A percentile compares a stretch with the other conserved stretches of the same genome.
phyloP scores from a whole-genome alignment of 2,329 filamentous ascomycete genomes.

The Trichophyton schoenleinii region DNA sequence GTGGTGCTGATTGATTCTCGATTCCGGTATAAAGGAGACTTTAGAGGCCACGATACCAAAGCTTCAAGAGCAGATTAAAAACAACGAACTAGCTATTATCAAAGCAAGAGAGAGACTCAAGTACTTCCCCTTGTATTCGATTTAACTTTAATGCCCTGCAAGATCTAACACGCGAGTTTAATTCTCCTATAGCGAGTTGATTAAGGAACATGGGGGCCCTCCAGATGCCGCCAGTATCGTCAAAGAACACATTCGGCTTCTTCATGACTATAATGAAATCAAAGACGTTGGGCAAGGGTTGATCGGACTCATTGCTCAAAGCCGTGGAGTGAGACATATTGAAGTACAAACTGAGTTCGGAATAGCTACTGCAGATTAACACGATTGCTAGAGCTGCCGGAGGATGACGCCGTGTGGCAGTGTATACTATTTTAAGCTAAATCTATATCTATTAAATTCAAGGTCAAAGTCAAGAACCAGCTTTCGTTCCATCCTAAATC shows the following conservation, averaged over 20 bases:
- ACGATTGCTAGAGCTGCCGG: slow-evolving; percentile 1
- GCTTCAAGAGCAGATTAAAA: slow-evolving; percentile 33
- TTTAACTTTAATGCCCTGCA: not conserved
- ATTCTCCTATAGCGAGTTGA: slow-evolving; percentile 2
- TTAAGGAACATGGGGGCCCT: not conserved
- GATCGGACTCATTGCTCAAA: slow-evolving; percentile 55
- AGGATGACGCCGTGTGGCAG: not conserved
- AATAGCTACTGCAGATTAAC: slow-evolving; percentile 25
- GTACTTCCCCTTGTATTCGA: slow-evolving; percentile 14
- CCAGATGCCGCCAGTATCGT: slow-evolving; percentile 42
- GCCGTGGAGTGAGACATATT: slow-evolving; percentile 43
- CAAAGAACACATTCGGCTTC: slow-evolving; percentile 49
- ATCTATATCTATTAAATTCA: not conserved
- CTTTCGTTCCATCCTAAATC: not conserved
- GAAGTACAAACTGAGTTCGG: slow-evolving; percentile 32
- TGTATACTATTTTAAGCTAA: not conserved
- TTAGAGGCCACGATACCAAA: slow-evolving; percentile 38
- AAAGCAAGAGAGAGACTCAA: slow-evolving; percentile 25
- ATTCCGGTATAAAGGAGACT: slow-evolving; percentile 12
- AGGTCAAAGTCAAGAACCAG: not conserved
- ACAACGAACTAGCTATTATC: slow-evolving; percentile 24
- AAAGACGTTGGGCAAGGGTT: slow-evolving; percentile 55
- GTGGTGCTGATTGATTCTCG: not conserved
- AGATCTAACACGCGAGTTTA: slow-evolving; percentile 6
- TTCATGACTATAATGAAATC: slow-evolving; percentile 60